Conservation (phyloP, 805 yeast species). For the Suhomyces tanzawaensis region DNA sequence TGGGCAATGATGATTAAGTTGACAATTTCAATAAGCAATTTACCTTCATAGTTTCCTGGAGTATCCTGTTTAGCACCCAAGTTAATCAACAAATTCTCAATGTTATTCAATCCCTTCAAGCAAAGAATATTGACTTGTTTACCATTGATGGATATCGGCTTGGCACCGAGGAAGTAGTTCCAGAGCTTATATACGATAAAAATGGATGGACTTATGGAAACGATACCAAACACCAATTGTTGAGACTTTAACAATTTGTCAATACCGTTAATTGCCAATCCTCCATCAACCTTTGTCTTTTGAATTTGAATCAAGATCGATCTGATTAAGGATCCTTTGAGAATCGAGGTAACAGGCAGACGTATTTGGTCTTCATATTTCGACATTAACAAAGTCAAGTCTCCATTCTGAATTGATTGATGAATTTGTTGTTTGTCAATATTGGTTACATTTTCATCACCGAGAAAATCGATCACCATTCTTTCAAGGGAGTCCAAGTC, state of each 20-base stretch:
- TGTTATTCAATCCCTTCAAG: slow-evolving; percentile 50
- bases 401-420: slow-evolving; percentile 62
- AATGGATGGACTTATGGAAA: slow-evolving; percentile 82
- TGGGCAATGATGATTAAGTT: slow-evolving; percentile 52
- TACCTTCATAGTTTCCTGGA: slow-evolving; percentile 45
- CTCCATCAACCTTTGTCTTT: slow-evolving; percentile 94
- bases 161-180: slow-evolving; percentile 33
- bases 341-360: slow-evolving; percentile 59
- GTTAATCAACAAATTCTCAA: slow-evolving; percentile 50
- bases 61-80: slow-evolving; percentile 10
- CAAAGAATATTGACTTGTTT: slow-evolving; percentile 34
- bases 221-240: slow-evolving; percentile 88
- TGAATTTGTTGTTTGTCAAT: slow-evolving; percentile 32
- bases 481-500: slow-evolving; percentile 80
- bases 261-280: slow-evolving; percentile 83
- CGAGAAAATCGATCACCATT: slow-evolving; percentile 77
- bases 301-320: slow-evolving; percentile 88
- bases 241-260: slow-evolving; percentile 87
- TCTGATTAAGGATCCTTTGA: slow-evolving; percentile 71
- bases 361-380: slow-evolving; percentile 76
- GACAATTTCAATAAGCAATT: slow-evolving; percentile 63
- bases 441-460: slow-evolving; percentile 23
- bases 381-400: slow-evolving; percentile 74
- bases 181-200: slow-evolving; percentile 52
- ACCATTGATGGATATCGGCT: slow-evolving; percentile 31